Evolutionary conservation across 805 yeast genomes (phyloP).

Genomic region (Wickerhamomyces kurtzmanii): DNA sequence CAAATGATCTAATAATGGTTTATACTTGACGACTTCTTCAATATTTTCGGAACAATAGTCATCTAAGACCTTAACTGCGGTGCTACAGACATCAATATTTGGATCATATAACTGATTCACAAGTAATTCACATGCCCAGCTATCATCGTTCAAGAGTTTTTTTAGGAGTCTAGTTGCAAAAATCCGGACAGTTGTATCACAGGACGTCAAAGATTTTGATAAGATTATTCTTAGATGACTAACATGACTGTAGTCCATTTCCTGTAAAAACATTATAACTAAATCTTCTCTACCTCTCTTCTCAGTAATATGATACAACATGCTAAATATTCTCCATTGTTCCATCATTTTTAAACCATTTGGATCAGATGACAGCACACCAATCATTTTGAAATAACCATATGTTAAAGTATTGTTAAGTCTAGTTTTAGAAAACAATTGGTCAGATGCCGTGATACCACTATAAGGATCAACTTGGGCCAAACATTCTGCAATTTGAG

Average conservation of each 20-base stretch:
- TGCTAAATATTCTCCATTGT: constrained; percentile 79
- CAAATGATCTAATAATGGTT: constrained; percentile 39
- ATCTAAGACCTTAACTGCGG: constrained; percentile 46
- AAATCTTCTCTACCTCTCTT: constrained; percentile 46
- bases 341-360: constrained; percentile 64
- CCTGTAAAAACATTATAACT: constrained; percentile 45
- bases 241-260: constrained; percentile 48
- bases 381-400: constrained; percentile 77
- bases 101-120: constrained; percentile 66
- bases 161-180: constrained; percentile 49
- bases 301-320: constrained; percentile 61
- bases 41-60: constrained; percentile 42
- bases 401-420: constrained; percentile 54
- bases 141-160: constrained; percentile 23
- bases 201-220: constrained; percentile 50
- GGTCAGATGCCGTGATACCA: constrained; percentile 64
- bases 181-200: constrained; percentile 39
- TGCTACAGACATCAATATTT: constrained; percentile 40
- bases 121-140: constrained; percentile 43
- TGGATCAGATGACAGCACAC: constrained; percentile 49
- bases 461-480: constrained; percentile 78
- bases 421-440: constrained; percentile 54
- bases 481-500: constrained; percentile 83
- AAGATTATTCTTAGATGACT: constrained; percentile 64
- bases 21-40: constrained; percentile 36